These are phyloP conservation scores for Torulaspora indica DNA, from an alignment of 805 yeast genomes.

Conservation along the genomic window DNA sequence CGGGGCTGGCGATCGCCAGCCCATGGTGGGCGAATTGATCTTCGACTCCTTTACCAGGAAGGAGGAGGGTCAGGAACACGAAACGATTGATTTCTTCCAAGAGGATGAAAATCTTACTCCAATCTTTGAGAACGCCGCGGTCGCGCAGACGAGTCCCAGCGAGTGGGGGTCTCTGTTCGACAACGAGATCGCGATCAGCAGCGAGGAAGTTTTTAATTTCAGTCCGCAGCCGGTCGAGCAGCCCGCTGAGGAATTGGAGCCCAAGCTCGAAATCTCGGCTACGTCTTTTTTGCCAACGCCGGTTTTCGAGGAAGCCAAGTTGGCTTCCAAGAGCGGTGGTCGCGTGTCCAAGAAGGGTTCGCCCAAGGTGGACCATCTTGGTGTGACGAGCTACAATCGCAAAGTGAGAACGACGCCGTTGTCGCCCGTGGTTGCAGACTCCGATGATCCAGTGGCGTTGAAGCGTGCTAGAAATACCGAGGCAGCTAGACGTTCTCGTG, in stretches of 20 bases:
- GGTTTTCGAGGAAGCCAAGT: conserved; percentile 27
- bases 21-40: conserved; percentile 25
- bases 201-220: conserved; percentile 30
- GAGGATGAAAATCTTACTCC: conserved; percentile 51
- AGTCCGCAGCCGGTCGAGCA: neutral
- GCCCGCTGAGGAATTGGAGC: neutral
- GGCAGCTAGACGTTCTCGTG: conserved; percentile 94
- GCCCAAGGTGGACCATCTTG: conserved; percentile 59
- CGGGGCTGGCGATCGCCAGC: conserved; percentile 7
- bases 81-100: conserved; percentile 23
- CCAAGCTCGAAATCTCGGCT: conserved; percentile 8
- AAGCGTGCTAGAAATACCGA: conserved; percentile 95
- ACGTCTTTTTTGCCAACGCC: conserved; percentile 36
- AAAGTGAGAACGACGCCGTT: conserved; percentile 71
- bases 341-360: conserved; percentile 1
- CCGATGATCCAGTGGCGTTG: conserved; percentile 61
- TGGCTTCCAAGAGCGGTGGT: conserved; percentile 12
- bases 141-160: conserved; percentile 14
- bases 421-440: conserved; percentile 58
- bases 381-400: conserved; percentile 70
- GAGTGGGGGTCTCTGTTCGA: conserved; percentile 62
- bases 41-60: conserved; percentile 27
- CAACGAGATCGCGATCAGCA: conserved; percentile 39
- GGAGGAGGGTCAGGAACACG: conserved; percentile 9
- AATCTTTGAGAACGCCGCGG: conserved; percentile 41